Conservation (phyloP, 768 basidiomycete species). For the Mycena belliarum region DNA sequence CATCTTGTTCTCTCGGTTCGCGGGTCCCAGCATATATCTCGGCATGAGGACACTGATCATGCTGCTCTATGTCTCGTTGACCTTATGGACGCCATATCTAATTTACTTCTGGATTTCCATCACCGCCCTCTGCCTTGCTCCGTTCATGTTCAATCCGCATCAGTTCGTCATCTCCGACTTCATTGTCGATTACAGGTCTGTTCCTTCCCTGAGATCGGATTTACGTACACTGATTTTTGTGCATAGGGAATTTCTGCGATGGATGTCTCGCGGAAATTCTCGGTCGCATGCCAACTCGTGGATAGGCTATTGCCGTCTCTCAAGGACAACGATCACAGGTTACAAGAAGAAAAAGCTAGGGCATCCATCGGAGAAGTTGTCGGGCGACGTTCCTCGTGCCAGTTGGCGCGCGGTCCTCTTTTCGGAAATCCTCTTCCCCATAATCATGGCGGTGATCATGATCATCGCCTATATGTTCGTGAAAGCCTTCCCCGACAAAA, state of each 20-base stretch:
- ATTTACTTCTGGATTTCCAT: conserved; percentile 99
- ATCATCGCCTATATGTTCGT: conserved; percentile 91
- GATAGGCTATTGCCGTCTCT: conserved; percentile 98
- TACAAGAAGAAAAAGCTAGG: conserved; percentile 99
- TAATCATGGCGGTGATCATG: conserved; percentile 84
- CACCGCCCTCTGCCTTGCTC: conserved; percentile 86
- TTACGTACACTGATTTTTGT: conserved; percentile 2
- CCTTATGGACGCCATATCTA: conserved; percentile 88
- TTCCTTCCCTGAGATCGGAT: conserved; percentile 6
- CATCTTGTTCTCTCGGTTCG: conserved; percentile 96
- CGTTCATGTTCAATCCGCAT: conserved; percentile 99
- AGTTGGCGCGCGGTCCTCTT: conserved; percentile 88
- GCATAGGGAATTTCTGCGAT: conserved; percentile 89
- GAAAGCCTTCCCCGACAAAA: conserved; percentile 73
- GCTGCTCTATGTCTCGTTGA: conserved; percentile 90
- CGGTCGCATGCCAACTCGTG: conserved; percentile 96
- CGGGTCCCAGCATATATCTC: conserved; percentile 96
- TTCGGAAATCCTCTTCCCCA: conserved; percentile 84
- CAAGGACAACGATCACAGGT: conserved; percentile 98
- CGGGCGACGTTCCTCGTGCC: conserved; percentile 92
- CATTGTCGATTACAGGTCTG: conserved; percentile 90
- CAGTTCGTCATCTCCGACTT: conserved; percentile 98
- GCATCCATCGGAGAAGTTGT: conserved; percentile 95
- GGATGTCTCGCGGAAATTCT: conserved; percentile 99
- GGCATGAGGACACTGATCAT: conserved; percentile 92